Percentiles rank a stretch among this genome's conserved stretches.
Evolutionary conservation across 441 rosid genomes (phyloP).

Genomic region (Populus hybrid): DNA sequence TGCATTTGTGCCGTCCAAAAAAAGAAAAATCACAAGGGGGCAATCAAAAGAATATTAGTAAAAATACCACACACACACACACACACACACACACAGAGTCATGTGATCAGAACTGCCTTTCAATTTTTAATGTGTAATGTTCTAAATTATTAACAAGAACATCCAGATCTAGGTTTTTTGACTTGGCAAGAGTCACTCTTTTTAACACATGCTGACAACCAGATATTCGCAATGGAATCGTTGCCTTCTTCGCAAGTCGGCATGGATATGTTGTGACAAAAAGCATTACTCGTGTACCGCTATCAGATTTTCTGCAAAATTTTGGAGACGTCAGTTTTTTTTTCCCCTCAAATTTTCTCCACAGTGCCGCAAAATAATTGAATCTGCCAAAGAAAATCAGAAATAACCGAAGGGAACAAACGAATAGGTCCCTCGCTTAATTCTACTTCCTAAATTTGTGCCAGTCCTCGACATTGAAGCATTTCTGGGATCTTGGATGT

Average conservation of each 20-base stretch:
- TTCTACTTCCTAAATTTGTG: background rate
- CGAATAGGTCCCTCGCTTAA: no score
- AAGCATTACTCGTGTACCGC: no score
- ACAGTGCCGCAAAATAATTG: background rate
- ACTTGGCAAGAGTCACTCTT: background rate
- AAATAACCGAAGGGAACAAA: no score
- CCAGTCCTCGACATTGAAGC: background rate
- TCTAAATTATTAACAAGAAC: background rate
- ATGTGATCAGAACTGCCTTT: background rate
- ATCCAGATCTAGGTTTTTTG: background rate
- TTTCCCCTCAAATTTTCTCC: background rate
- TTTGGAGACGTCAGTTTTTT: background rate
- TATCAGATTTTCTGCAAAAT: background rate
- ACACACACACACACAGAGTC: background rate
- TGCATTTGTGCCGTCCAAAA: background rate
- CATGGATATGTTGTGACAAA: background rate
- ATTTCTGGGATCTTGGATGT: background rate
- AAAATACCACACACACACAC: no score
- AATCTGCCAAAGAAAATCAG: no score
- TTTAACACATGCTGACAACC: no score
- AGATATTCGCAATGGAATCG: background rate
- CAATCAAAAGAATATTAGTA: constrained; percentile 1
- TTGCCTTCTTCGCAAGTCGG: background rate
- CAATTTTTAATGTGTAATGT: background rate
- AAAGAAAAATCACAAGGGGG: background rate